Evolutionary conservation across 2,329 filamentous ascomycete species (phyloP), one percentile per base, ranked within the genome.

Genomic region (Xylaria polymorpha): DNA sequence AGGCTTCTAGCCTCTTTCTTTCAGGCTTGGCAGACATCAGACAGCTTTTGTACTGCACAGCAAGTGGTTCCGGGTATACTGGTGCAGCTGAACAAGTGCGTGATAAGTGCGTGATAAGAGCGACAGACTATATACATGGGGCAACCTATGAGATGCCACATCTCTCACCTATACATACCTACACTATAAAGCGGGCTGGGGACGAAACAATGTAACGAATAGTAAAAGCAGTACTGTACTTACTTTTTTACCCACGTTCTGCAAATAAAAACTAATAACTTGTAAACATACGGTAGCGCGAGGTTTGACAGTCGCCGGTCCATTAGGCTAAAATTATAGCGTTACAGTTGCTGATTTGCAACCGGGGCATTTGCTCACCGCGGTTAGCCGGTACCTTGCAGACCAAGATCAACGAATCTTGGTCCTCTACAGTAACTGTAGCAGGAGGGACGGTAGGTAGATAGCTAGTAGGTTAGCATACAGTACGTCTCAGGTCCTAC

Each of bases 321-420:
- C 20, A 61, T 61, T 61, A 66, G 70, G 56, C 60, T 65, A 66
- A 71, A 62, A 63, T 57, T 63, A 61, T 67, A 64, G 65, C 48
- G 62, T 64, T 48, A 67, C 62, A 57, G 55, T 53, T 65, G 57
- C 44, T 18, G 51, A 29, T 51, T 25, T 44, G 22, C 37, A 55
- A 20, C 44, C 43, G 22, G 56, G 39, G 59, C 53, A 58, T 22
- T 22, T 57, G n/a, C 22, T 41, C 43, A 43, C 18, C 44, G 22
- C 50, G 50, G 53, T 67, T 58, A 46, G 67, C 44, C 25, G 37
- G 63, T 64, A 56, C 59, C 66, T 71, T 61, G 68, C 68, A 68
- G 56, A 61, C 60, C n/a, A 48, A 53, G 56, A 25, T 48, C 7
- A 32, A 32, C 29, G 8, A 35, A 10, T 10, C 46, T 44, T 57